These are phyloP conservation scores for Debaryomycetaceae sp. DNA, from an alignment of 1,139 yeast genomes.

Conservation along the genomic window DNA sequence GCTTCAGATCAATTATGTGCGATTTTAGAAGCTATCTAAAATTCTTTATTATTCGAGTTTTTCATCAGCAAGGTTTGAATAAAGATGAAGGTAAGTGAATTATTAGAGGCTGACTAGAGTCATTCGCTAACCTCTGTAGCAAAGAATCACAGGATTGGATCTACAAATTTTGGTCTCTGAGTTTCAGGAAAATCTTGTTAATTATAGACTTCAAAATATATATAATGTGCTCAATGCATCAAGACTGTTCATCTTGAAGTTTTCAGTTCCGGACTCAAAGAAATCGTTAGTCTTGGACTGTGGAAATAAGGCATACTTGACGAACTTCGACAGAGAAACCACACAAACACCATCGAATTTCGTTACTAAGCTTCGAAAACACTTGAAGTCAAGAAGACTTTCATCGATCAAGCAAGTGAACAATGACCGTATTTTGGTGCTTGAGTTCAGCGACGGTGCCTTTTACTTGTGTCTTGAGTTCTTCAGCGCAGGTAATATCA, in stretches of 20 bases:
- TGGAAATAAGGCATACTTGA: slow-evolving; percentile 76
- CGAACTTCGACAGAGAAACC: slow-evolving; percentile 77
- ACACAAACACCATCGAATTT: slow-evolving; percentile 82
- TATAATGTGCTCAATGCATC: slow-evolving; percentile 74
- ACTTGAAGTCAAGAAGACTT: slow-evolving; percentile 74
- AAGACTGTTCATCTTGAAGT: slow-evolving; percentile 75
- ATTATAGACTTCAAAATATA: slow-evolving; percentile 77
- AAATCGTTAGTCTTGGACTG: slow-evolving; percentile 74
- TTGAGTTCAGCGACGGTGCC: slow-evolving; percentile 78
- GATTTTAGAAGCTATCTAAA: no score
- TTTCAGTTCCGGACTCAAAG: slow-evolving; percentile 81
- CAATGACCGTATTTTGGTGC: slow-evolving; percentile 73
- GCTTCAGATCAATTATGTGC: no score
- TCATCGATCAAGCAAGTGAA: slow-evolving; percentile 71
- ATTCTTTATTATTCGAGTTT: no score
- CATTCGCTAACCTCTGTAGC: slow-evolving; percentile 40
- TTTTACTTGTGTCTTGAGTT: slow-evolving; percentile 82
- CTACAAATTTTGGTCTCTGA: slow-evolving; percentile 70
- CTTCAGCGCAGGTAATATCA: slow-evolving; percentile 90
- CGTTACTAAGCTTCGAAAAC: slow-evolving; percentile 82
- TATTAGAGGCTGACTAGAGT: neutral
- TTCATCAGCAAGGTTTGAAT: no score
- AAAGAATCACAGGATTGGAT: slow-evolving; percentile 83
- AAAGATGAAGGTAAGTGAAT: slow-evolving; percentile 8
- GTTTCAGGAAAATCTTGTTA: slow-evolving; percentile 50